A percentile compares a stretch with the other conserved stretches of the same genome.
Evolutionary conservation across 2,329 filamentous ascomycete species (phyloP).

Genomic region (Hymenoscyphus scutula): DNA sequence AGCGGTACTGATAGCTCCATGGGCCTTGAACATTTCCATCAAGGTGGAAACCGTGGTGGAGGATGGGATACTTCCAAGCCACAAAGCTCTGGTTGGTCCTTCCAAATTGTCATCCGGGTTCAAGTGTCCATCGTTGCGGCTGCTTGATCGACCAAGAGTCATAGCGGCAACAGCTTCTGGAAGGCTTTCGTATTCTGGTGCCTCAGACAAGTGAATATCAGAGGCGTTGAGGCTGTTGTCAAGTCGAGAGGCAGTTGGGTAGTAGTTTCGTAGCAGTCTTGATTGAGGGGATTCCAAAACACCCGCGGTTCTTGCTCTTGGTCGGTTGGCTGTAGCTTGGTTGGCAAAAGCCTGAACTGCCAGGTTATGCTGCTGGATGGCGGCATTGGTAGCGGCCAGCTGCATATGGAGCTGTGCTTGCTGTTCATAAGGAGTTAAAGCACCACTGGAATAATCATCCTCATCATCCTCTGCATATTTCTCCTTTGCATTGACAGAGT

Average conservation of each 20-base stretch:
- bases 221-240: slow-evolving; percentile 73
- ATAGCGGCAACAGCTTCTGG: slow-evolving; percentile 80
- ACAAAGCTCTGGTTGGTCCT: slow-evolving; percentile 87
- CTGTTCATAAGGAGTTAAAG: slow-evolving; percentile 52
- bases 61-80: slow-evolving; percentile 95
- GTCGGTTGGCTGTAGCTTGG: slow-evolving; percentile 76
- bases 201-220: slow-evolving; percentile 72
- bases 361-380: slow-evolving; percentile 87
- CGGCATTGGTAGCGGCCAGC: slow-evolving; percentile 61
- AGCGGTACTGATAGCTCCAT: slow-evolving; percentile 85
- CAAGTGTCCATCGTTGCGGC: slow-evolving; percentile 61
- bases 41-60: slow-evolving; percentile 95
- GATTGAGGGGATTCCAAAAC: slow-evolving; percentile 65
- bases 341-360: slow-evolving; percentile 90
- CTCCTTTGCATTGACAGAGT: slow-evolving; percentile 98
- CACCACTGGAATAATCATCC: slow-evolving; percentile 56
- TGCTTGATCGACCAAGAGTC: slow-evolving; percentile 65
- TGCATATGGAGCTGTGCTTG: slow-evolving; percentile 62
- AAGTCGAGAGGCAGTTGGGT: slow-evolving; percentile 71
- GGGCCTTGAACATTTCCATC: slow-evolving; percentile 92
- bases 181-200: slow-evolving; percentile 75
- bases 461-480: slow-evolving; percentile 91
- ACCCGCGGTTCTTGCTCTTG: slow-evolving; percentile 86
- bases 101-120: slow-evolving; percentile 80
- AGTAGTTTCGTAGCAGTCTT: slow-evolving; percentile 64